These are phyloP conservation scores for Solioccasus polychromus DNA, from an alignment of 768 basidiomycete genomes.

Conservation along the genomic window DNA sequence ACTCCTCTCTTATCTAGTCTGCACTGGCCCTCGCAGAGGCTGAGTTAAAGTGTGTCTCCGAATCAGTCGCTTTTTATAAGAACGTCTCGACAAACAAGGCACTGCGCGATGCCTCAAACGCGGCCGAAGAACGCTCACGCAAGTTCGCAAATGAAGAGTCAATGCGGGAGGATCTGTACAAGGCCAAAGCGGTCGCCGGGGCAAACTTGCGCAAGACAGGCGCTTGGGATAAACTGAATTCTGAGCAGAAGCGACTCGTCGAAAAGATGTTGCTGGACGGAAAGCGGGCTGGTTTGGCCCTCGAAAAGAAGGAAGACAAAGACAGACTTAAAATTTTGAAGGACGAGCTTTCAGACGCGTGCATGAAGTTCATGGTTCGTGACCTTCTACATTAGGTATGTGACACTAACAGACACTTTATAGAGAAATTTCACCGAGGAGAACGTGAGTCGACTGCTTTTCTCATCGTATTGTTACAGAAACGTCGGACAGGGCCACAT, in stretches of 20 bases:
- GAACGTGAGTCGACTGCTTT: conserved; percentile 43
- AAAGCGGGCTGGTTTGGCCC: conserved; percentile 69
- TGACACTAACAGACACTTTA: neutral
- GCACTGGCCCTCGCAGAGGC: conserved; percentile 62
- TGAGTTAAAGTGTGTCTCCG: conserved; percentile 44
- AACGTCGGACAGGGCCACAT: conserved; percentile 47
- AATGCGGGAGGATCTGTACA: conserved; percentile 79
- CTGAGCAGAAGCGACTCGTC: conserved; percentile 72
- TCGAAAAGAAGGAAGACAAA: conserved; percentile 60
- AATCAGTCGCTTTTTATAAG: conserved; percentile 73
- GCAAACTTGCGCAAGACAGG: conserved; percentile 63
- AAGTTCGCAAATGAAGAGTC: conserved; percentile 71
- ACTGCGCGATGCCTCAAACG: conserved; percentile 75
- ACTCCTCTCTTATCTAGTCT: conserved; percentile 36
- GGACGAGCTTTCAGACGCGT: conserved; percentile 72
- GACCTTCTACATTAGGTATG: neutral
- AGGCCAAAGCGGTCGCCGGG: conserved; percentile 65
- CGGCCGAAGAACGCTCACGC: conserved; percentile 61
- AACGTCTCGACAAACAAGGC: conserved; percentile 72
- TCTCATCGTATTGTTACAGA: neutral
- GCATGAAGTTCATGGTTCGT: conserved; percentile 71
- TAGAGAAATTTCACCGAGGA: conserved; percentile 90
- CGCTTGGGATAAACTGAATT: conserved; percentile 55
- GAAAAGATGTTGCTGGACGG: conserved; percentile 79
- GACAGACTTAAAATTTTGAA: conserved; percentile 56